These are phyloP conservation scores for Leishmania major DNA, from an alignment of 208 protist genomes.

Conservation along the genomic window DNA sequence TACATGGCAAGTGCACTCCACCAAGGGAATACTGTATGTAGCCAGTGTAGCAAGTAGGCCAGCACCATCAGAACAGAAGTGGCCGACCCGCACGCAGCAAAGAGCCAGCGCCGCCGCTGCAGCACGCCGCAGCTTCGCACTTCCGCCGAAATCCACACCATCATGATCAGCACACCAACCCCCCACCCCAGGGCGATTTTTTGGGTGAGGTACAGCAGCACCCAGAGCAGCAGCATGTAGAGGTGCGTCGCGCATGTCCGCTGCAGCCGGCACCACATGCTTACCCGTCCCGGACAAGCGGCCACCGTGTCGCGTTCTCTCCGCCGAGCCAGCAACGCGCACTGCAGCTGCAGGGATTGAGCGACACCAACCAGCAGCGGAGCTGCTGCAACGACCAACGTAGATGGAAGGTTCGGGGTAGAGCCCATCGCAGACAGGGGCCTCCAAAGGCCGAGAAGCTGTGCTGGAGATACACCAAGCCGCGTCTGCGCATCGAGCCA, in stretches of 20 bases:
- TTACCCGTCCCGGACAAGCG: not conserved
- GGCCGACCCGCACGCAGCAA: slow-evolving; percentile 1
- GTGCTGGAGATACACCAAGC: slow-evolving; percentile 18
- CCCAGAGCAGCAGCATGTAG: slow-evolving; percentile 19
- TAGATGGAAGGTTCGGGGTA: slow-evolving; percentile 1
- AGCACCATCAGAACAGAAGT: slow-evolving; percentile 10
- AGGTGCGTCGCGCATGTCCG: slow-evolving; percentile 22
- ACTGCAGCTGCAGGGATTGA: slow-evolving; percentile 20
- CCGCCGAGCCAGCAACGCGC: not conserved
- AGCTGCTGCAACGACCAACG: slow-evolving; percentile 18
- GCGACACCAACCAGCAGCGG: slow-evolving; percentile 19
- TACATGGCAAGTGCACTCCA: not conserved
- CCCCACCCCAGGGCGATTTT: slow-evolving; percentile 15
- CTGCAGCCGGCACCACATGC: not conserved
- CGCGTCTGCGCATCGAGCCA: slow-evolving; percentile 18
- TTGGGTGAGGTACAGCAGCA: slow-evolving; percentile 16
- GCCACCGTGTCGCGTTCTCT: not conserved
- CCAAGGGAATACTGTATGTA: slow-evolving; percentile 14
- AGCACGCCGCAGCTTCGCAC: slow-evolving; percentile 26
- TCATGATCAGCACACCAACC: slow-evolving; percentile 6
- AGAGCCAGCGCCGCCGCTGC: slow-evolving; percentile 21
- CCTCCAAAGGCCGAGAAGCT: slow-evolving; percentile 25
- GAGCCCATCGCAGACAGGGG: not conserved
- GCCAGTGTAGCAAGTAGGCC: slow-evolving; percentile 20
- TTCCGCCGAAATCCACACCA: slow-evolving; percentile 21